Evolutionary conservation across 352 stramenopile species (phyloP).

Genomic region (Phytopythium aichiense): DNA sequence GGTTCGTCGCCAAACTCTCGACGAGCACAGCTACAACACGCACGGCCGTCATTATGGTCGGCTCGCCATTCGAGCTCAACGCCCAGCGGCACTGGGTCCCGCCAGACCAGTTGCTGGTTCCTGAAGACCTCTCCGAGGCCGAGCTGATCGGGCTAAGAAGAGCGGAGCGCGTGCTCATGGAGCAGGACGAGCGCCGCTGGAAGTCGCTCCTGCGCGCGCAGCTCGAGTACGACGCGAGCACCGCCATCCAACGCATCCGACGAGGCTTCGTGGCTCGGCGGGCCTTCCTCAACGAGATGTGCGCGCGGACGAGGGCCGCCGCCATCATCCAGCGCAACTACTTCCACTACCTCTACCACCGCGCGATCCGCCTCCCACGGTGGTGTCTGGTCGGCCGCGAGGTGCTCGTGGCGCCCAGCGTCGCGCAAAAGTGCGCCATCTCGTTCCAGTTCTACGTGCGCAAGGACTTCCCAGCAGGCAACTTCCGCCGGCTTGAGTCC

Average conservation of each 20-base stretch:
- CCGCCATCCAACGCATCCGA: conserved; percentile 39
- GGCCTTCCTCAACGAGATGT: conserved; percentile 27
- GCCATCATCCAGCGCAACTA: conserved; percentile 65
- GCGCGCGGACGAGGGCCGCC: conserved; percentile 30
- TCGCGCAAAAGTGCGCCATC: conserved; percentile 59
- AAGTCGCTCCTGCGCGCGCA: conserved; percentile 42
- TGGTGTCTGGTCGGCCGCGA: conserved; percentile 68
- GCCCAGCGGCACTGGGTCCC: conserved; percentile 66
- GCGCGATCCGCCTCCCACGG: conserved; percentile 40
- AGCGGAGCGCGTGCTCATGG: conserved; percentile 62
- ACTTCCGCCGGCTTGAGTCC: conserved; percentile 44
- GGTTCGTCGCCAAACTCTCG: conserved; percentile 54
- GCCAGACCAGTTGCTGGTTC: conserved; percentile 29
- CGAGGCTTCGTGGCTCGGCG: conserved; percentile 21
- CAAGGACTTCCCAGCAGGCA: conserved; percentile 70
- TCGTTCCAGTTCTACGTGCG: conserved; percentile 74
- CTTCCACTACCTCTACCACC: conserved; percentile 64
- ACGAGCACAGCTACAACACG: conserved; percentile 42
- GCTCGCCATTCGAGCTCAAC: conserved; percentile 51
- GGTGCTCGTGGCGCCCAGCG: conserved; percentile 53
- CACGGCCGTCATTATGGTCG: conserved; percentile 64
- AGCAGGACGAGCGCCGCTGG: conserved; percentile 57
- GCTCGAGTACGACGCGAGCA: conserved; percentile 38
- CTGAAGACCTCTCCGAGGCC: conserved; percentile 12
- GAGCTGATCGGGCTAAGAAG: conserved; percentile 47